Evolutionary conservation across 1,284 basidiomycete genomes (phyloP), one percentile per base, ranked within the genome.

Genomic region (Cryptococcus sp.): DNA sequence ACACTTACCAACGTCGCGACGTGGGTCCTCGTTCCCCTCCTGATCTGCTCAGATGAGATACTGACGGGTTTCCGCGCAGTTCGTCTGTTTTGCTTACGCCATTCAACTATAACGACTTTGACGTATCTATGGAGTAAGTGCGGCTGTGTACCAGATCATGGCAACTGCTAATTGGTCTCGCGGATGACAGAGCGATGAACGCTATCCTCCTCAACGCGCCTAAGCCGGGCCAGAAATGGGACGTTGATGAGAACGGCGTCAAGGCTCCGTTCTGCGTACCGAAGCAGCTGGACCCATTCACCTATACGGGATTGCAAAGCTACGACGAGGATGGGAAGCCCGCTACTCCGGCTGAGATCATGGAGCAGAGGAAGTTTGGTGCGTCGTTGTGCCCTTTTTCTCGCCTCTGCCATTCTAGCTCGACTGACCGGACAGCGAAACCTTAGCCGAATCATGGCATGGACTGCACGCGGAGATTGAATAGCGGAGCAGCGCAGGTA

Each of bases 31-130:
- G 13, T 22, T 41, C 30, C 20, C 3, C 19, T 17, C 8, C 39
- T 5, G 8, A 35, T 2, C 30, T 35, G 4, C 30, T 35, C 30
- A 35, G 30, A 20, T 11, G 3, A 20, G 19, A 35, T 22, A 22
- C 30, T 27, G 20, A 13, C n/a, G 48, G 16, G 23, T 3, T 40
- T 22, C 16, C 16, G 8, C 38, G 11, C 23, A 55, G 54, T 3
- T 55, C 85, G 0, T 85, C 84, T 62, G 84, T 88, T 69, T 78
- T 86, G 62, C 72, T 87, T 20, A 82, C 82, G 0, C 86, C 85
- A 2, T 79, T 85, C 62, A 87, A 87, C 73, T 87, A 84, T 78
- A 84, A 85, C 73, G 85, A 87, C 72, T 77, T 81, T 50, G 85
- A 86, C 67, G 77, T 84, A 52, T 83, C 83, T 17, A 82, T 86